Evolutionary conservation across 2,329 filamentous ascomycete genomes (phyloP), one percentile per base, ranked within the genome.

Genomic region (Cryphonectria radicalis): DNA sequence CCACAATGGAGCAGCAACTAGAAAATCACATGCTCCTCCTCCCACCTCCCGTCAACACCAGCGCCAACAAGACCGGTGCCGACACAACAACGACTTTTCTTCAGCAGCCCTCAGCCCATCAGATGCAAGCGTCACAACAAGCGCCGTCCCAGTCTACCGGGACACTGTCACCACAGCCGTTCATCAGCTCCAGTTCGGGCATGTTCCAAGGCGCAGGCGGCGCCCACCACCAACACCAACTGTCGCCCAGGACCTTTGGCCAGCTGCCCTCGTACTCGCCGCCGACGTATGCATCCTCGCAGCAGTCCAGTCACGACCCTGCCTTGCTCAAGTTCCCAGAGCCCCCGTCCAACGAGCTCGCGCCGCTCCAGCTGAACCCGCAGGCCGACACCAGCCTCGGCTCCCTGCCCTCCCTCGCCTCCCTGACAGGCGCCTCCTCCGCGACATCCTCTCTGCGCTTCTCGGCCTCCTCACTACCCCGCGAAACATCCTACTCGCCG

Each of bases 11-110:
- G 43, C 68, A 72, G 37, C 70, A 67, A 17, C 59, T 40, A 83
- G 80, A 83, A 83, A 81, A 81, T 84, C 84, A 85, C 83, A 84
- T 85, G 83, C 72, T 66, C 42, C 80, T 66, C 42, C 80, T 83
- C 76, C 76, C 78, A 69, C 76, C 76, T 71, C 78, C 75, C 72
- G 73, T 76, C 60, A 72, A 37, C 67, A 55, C 40, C 65, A 65
- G 37, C 62, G n/a, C 62, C 62, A 64, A 28, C 37, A 40, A 17
- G 32, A 46, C 4, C 63, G 28, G 43, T 57, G 60, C 65, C 65
- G 65, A 70, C 43, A 28, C 69, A 13, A 53, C 69, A 5, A 53
- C 28, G n/a, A 59, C 59, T 3, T 3, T 8, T 57, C 68, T 67
- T 42, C 66, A 60, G n/a, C 65, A 64, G 40, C 19, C 64, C 6